Percentiles rank a stretch among this genome's conserved stretches.
phyloP scores from a whole-genome alignment of 371 early-diverging fungal genomes.

The Umbelopsis sp. region DNA sequence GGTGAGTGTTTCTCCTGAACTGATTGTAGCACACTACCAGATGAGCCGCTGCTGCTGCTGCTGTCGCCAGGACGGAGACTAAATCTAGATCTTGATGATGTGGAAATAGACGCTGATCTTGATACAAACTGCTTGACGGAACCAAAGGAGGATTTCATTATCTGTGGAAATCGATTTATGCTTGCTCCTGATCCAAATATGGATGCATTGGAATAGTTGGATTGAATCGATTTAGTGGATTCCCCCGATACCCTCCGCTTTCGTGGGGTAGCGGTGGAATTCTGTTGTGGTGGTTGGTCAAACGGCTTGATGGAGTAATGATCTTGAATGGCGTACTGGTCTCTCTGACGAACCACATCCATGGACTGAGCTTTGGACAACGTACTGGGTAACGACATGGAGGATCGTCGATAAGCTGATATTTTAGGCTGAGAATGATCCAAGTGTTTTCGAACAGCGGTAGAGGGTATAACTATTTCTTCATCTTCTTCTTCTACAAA shows the following conservation, averaged over 20 bases:
- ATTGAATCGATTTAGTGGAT: slow-evolving; percentile 6
- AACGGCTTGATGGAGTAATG: not conserved
- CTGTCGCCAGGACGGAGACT: slow-evolving; percentile 1
- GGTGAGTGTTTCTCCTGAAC: slow-evolving; percentile 1
- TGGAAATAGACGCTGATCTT: not conserved
- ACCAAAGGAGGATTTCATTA: slow-evolving; percentile 3
- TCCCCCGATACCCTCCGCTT: not conserved
- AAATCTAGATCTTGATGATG: slow-evolving; percentile 15
- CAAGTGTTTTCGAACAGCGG: slow-evolving; percentile 11
- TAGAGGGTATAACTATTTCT: slow-evolving; percentile 7
- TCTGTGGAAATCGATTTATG: slow-evolving; percentile 7
- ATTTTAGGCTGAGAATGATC: slow-evolving; percentile 9
- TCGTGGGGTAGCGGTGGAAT: not conserved
- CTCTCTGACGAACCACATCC: slow-evolving; percentile 9
- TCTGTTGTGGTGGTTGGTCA: not conserved
- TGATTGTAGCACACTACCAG: not conserved
- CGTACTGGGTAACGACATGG: not conserved
- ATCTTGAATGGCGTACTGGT: not conserved
- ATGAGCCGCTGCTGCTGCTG: not conserved
- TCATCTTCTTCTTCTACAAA: slow-evolving; percentile 8
- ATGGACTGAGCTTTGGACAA: not conserved
- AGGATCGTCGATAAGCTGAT: not conserved
- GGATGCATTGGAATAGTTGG: slow-evolving; percentile 4
- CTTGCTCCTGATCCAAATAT: not conserved
- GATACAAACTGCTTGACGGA: slow-evolving; percentile 11